Percentiles rank a stretch among this genome's conserved stretches.
phyloP scores from a whole-genome alignment of 345 rosid species.

The Eucalyptus tenuipes region DNA sequence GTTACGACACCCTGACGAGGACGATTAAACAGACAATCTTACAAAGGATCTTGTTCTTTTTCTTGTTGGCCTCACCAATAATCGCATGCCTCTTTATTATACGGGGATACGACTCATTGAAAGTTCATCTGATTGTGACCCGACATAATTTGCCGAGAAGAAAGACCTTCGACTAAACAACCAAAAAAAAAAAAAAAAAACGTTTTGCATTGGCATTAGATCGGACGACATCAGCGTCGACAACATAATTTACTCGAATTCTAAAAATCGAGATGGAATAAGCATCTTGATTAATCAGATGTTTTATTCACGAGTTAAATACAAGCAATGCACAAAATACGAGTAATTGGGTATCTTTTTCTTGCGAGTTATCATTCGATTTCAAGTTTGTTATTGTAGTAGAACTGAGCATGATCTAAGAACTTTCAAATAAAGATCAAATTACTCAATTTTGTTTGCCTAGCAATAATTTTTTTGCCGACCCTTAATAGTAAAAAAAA shows the following conservation, averaged over 20 bases:
- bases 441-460: too few species aligned
- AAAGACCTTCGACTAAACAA: not conserved
- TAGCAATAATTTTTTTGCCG: not conserved
- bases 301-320: not conserved
- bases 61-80: not conserved
- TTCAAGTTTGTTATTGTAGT: not conserved
- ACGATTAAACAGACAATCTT: not conserved
- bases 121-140: not conserved
- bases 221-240: not conserved
- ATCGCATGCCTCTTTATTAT: not conserved
- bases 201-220: not conserved
- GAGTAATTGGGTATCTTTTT: not conserved
- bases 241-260: too few species aligned
- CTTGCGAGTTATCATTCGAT: not conserved
- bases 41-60: not conserved
- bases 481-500: not conserved
- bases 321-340: too few species aligned
- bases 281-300: too few species aligned
- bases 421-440: not conserved
- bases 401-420: not conserved
- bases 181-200: not conserved
- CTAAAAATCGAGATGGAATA: too few species aligned
- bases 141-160: not conserved
- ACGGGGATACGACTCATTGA: not conserved
- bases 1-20: not conserved